Evolutionary conservation across 2,329 filamentous ascomycete species (phyloP), one percentile per base, ranked within the genome.

Genomic region (Sporothrix variecibatus): DNA sequence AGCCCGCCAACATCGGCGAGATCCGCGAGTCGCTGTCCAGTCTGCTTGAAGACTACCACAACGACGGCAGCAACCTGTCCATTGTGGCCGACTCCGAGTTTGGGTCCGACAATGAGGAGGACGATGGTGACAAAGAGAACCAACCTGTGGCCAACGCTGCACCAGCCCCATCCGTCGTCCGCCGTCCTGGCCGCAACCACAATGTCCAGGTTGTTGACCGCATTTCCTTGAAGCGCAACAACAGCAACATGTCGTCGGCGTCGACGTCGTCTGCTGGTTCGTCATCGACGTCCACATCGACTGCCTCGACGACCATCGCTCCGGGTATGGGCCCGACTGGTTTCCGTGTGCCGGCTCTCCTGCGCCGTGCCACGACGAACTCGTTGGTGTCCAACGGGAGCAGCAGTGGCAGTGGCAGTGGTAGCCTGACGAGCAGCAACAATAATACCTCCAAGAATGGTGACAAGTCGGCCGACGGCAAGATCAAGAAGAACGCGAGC

Each of bases 1-100:
- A 91, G 78, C 94, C 94, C 0, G 87, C 91, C 5, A 93, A 91
- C 23, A 85, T 97, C 11, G 90, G 91, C 38, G 94, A 98, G 79
- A 92, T 98, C 76, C 91, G 94, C 73, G 90, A 95, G 80, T 94
- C 93, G 0, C 85, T 98, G 7, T 97, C 93, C 4, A 93, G 92
- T 81, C 87, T 98, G 11, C 90, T 97, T 20, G 94, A 97, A 31
- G 90, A 93, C 60, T 87, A 89, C 34, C 86, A 89, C 73, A 28
- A 53, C 51, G 49, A 81, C 20, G 78, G 83, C 60, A 87, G 89
- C 28, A 79, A 53, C 74, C 56, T 81, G 73, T 87, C 88, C 20
- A 78, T 88, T 76, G 84, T 89, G 75, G 81, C 83, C 1, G 81
- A 86, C 77, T 84, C 84, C 1, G 76, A 76, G 58, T 73, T 74